Percentiles rank a stretch among this genome's conserved stretches.
These are phyloP conservation scores for Phytophthora agathidicida DNA, from an alignment of 352 stramenopile genomes.

Conservation along the genomic window DNA sequence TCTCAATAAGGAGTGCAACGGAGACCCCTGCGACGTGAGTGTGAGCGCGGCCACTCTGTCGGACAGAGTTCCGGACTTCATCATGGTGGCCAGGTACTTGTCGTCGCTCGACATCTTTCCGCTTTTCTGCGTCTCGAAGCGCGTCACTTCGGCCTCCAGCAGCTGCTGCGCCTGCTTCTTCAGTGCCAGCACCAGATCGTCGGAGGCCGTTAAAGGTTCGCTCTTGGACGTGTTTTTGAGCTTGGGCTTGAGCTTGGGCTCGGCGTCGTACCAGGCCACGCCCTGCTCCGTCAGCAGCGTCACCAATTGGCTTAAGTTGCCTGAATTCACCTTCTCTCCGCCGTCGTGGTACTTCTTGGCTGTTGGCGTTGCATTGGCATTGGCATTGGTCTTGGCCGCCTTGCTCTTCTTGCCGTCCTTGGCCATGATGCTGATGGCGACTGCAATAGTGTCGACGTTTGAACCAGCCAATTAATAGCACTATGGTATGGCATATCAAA, in stretches of 20 bases:
- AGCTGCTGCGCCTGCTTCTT: slow-evolving; percentile 70
- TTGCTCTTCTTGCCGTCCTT: slow-evolving; percentile 14
- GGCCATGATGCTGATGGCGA: slow-evolving; percentile 22
- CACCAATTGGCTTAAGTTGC: slow-evolving; percentile 36
- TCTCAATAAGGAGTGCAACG: slow-evolving; percentile 74
- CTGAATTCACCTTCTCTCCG: slow-evolving; percentile 1
- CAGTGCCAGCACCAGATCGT: slow-evolving; percentile 50
- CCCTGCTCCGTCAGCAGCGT: slow-evolving; percentile 35
- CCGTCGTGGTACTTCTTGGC: not conserved
- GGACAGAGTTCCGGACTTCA: slow-evolving; percentile 88
- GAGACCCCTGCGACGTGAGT: slow-evolving; percentile 85
- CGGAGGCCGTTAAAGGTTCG: slow-evolving; percentile 24
- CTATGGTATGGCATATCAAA: not conserved
- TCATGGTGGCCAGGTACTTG: slow-evolving; percentile 88
- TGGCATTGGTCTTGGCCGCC: too few species aligned
- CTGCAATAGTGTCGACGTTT: slow-evolving; percentile 10
- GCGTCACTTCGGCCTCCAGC: slow-evolving; percentile 62
- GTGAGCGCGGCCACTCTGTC: slow-evolving; percentile 93
- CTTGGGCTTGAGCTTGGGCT: slow-evolving; percentile 35
- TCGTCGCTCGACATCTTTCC: slow-evolving; percentile 83
- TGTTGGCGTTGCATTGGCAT: not conserved
- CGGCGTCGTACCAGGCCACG: slow-evolving; percentile 47
- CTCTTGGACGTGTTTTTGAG: slow-evolving; percentile 22
- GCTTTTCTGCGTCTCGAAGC: slow-evolving; percentile 66
- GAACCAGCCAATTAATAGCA: slow-evolving; percentile 25